Evolutionary conservation across 805 yeast genomes (phyloP).

Genomic region (Ogataea paraovalis): DNA sequence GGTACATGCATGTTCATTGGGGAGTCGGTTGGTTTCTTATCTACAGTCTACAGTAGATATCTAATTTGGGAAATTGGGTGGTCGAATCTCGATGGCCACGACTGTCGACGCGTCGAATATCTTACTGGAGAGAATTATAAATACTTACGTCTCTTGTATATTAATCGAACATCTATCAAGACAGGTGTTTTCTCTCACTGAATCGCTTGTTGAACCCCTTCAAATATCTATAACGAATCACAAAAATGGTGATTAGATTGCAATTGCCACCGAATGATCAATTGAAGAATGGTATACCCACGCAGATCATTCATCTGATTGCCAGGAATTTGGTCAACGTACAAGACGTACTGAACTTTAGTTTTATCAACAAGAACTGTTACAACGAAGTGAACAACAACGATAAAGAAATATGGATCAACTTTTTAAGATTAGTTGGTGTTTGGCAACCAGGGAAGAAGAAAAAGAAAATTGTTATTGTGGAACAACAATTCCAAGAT

Average conservation of each 20-base stretch:
- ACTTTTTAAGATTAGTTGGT: slow-evolving; percentile 17
- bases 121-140: too few relatives aligned
- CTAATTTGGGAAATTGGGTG: too few relatives aligned
- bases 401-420: slow-evolving; percentile 25
- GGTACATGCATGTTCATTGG: too few relatives aligned
- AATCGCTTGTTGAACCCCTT: too few relatives aligned
- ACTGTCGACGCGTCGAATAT: too few relatives aligned
- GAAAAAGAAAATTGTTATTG: background rate
- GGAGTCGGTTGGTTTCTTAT: too few relatives aligned
- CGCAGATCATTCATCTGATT: slow-evolving; percentile 15
- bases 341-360: slow-evolving; percentile 26
- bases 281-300: slow-evolving; percentile 9
- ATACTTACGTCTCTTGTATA: too few relatives aligned
- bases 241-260: background rate
- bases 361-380: slow-evolving; percentile 25
- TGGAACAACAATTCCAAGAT: slow-evolving; percentile 2
- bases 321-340: slow-evolving; percentile 21
- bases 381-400: slow-evolving; percentile 21
- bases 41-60: too few relatives aligned
- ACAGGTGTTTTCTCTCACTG: too few relatives aligned
- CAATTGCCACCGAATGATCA: background rate
- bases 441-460: slow-evolving; percentile 19
- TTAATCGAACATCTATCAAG: too few relatives aligned
- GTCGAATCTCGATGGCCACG: too few relatives aligned
- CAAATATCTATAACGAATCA: too few relatives aligned